Percentiles rank a stretch among this genome's conserved stretches.
Conservation (phyloP, 441 rosid species). For the Mallotus repandus region DNA sequence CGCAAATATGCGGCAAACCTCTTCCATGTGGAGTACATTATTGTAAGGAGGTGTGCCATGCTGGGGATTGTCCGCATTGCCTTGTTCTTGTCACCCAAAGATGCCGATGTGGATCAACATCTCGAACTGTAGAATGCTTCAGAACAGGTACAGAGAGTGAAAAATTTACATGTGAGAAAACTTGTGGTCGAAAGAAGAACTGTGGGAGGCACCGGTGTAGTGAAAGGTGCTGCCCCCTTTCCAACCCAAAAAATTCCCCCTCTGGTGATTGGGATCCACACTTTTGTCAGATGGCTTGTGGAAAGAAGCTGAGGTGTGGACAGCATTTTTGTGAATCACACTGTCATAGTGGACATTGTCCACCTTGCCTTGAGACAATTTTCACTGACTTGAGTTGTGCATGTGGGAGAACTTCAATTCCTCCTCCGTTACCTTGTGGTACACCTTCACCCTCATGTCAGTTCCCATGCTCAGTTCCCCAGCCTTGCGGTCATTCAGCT, state of each 20-base stretch:
- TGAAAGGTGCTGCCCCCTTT: conserved; percentile 92
- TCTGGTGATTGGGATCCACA: conserved; percentile 85
- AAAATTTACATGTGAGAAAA: conserved; percentile 67
- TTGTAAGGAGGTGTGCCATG: conserved; percentile 79
- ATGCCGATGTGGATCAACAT: conserved; percentile 84
- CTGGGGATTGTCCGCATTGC: conserved; percentile 82
- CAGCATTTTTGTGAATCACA: conserved; percentile 88
- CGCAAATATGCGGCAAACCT: conserved; percentile 58
- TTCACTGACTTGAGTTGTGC: conserved; percentile 94
- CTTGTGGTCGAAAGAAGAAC: conserved; percentile 85
- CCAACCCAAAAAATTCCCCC: conserved; percentile 38
- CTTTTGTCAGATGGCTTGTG: conserved; percentile 85
- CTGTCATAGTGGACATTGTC: conserved; percentile 97
- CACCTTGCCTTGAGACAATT: conserved; percentile 95
- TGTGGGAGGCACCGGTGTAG: conserved; percentile 97
- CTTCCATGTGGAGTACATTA: conserved; percentile 73
- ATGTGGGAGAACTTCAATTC: conserved; percentile 86
- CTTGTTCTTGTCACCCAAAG: conserved; percentile 61
- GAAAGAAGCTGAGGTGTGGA: conserved; percentile 91
- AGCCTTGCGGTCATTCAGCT: conserved; percentile 87
- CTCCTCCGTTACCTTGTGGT: conserved; percentile 98
- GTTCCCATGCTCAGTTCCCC: conserved; percentile 76
- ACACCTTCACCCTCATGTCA: conserved; percentile 91
- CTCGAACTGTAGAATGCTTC: conserved; percentile 73
- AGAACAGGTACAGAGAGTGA: conserved; percentile 50